A percentile compares a stretch with the other conserved stretches of the same genome.
phyloP scores from a whole-genome alignment of 179 eudicot species.

The Corrigiola litoralis region DNA sequence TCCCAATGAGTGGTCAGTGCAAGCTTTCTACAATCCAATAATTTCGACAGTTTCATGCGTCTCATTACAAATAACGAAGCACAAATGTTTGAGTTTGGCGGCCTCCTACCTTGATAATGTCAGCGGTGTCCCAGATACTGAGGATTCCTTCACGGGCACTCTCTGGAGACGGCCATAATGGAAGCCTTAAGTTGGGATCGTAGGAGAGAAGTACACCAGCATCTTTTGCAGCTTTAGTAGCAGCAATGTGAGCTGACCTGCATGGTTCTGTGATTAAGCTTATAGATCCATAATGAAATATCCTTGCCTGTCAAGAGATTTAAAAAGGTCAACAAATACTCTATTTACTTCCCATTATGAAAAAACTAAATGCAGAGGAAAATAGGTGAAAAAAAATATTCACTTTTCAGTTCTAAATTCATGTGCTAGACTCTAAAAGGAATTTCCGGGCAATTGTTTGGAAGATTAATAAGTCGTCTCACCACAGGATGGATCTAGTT shows the following conservation, averaged over 20 bases:
- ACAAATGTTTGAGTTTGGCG: not conserved
- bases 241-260: slow-evolving; percentile 92
- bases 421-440: no score
- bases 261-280: slow-evolving; percentile 95
- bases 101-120: slow-evolving; percentile 73
- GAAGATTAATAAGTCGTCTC: no score
- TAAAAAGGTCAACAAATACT: not conserved
- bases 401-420: not conserved
- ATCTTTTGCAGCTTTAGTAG: slow-evolving; percentile 82
- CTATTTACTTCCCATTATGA: not conserved
- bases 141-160: slow-evolving; percentile 90
- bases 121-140: slow-evolving; percentile 94
- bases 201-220: slow-evolving; percentile 92
- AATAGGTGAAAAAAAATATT: not conserved
- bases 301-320: slow-evolving; percentile 62
- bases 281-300: slow-evolving; percentile 92
- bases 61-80: not conserved
- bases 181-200: slow-evolving; percentile 97
- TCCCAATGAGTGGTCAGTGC: slow-evolving; percentile 14
- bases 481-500: not conserved
- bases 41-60: not conserved
- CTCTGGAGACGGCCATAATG: slow-evolving; percentile 87
- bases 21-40: not conserved
- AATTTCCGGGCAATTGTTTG: no score
- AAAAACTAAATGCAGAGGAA: not conserved